A percentile compares a stretch with the other conserved stretches of the same genome.
phyloP scores from a whole-genome alignment of 116 monocot species.

The Posidonia oceanica region DNA sequence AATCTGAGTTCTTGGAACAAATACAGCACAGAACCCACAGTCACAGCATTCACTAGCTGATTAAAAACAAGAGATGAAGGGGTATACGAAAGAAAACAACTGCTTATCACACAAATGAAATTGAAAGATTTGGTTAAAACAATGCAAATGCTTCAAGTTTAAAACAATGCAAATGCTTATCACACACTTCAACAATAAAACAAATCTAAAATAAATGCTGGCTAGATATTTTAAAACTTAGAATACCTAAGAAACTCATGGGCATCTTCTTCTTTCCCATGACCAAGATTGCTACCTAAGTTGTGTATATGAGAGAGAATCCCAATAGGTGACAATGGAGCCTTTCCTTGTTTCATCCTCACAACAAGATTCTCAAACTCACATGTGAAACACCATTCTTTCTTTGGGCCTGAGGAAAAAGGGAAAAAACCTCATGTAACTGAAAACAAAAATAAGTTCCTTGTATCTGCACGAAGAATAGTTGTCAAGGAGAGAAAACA shows the following conservation, averaged over 20 bases:
- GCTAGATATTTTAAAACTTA: not conserved
- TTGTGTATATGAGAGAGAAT: constrained; percentile 68
- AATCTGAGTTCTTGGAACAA: no score
- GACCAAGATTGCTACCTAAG: constrained; percentile 58
- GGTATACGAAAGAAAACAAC: no score
- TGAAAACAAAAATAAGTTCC: not conserved
- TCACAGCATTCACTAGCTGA: no score
- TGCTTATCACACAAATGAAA: not conserved
- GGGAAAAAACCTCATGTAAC: not conserved
- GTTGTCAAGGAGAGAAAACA: constrained; percentile 4
- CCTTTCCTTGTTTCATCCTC: constrained; percentile 44
- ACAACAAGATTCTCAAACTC: constrained; percentile 66
- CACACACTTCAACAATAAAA: not conserved
- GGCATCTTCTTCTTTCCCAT: constrained; percentile 92
- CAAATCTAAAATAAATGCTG: not conserved
- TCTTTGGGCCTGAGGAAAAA: constrained; percentile 30
- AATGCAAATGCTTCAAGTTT: no score
- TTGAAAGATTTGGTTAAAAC: not conserved
- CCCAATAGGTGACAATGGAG: constrained; percentile 48
- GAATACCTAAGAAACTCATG: constrained; percentile 94
- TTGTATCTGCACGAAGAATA: not conserved
- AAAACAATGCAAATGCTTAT: not conserved
- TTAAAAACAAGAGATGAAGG: no score
- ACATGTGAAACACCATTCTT: constrained; percentile 79
- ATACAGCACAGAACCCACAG: no score